phyloP scores from a whole-genome alignment of 2,329 filamentous ascomycete genomes.

The Hawksworthiomyces lignivorus region DNA sequence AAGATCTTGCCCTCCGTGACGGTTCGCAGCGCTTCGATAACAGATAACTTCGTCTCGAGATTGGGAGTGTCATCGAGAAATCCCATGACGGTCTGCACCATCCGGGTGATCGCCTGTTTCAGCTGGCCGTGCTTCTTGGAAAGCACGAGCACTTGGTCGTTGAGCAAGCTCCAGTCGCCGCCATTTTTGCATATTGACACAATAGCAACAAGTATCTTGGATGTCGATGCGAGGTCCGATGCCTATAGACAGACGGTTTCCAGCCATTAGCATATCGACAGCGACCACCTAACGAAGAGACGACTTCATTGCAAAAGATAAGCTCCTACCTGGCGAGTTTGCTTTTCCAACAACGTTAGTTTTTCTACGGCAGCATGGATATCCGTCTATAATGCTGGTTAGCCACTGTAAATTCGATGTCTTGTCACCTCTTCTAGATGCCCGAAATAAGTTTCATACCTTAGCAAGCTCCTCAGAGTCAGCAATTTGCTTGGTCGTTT shows the following conservation, averaged over 20 bases:
- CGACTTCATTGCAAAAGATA: not conserved
- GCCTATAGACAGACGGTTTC: too few relatives aligned
- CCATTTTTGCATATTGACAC: conserved; percentile 91
- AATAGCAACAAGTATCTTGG: conserved; percentile 76
- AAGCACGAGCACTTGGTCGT: conserved; percentile 89
- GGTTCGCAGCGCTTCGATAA: conserved; percentile 91
- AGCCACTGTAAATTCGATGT: too few relatives aligned
- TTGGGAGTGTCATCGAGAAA: conserved; percentile 84
- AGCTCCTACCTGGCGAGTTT: conserved; percentile 76
- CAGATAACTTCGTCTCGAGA: conserved; percentile 78
- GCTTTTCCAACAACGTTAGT: conserved; percentile 85
- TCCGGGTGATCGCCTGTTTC: conserved; percentile 97
- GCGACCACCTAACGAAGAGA: too few relatives aligned
- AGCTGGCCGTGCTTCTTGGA: conserved; percentile 99
- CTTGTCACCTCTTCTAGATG: too few relatives aligned
- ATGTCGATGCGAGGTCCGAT: conserved; percentile 92
- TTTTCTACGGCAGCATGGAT: conserved; percentile 87
- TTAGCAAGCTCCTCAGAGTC: conserved; percentile 86
- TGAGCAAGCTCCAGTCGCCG: conserved; percentile 88
- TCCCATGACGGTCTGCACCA: conserved; percentile 93
- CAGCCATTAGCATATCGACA: too few relatives aligned
- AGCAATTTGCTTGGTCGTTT: conserved; percentile 84
- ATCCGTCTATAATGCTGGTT: conserved; percentile 49
- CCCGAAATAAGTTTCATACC: too few relatives aligned
- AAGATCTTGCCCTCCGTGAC: conserved; percentile 99